phyloP scores from a whole-genome alignment of 2,329 filamentous ascomycete genomes.

The Chaetomium olivaceum region DNA sequence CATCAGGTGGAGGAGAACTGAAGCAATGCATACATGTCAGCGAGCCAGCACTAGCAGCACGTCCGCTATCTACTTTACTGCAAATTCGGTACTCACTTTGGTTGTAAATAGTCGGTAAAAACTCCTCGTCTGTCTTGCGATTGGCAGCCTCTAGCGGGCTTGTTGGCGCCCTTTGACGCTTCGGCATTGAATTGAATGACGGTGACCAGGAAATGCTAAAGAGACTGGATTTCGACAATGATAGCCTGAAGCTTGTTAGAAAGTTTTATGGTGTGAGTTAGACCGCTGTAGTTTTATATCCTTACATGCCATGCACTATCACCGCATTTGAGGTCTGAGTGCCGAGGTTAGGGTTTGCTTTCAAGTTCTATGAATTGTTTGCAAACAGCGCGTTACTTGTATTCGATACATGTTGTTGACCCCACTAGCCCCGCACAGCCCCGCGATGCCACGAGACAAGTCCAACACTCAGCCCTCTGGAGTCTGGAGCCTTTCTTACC shows the following conservation, averaged over 20 bases:
- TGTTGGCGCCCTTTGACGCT: conserved; percentile 35
- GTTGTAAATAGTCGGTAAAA: conserved; percentile 51
- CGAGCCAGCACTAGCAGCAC: background rate
- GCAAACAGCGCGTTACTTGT: too few relatives aligned
- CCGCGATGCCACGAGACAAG: too few relatives aligned
- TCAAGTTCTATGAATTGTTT: too few relatives aligned
- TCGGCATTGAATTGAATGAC: conserved; percentile 19
- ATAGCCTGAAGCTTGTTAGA: background rate
- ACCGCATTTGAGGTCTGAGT: too few relatives aligned
- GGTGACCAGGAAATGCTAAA: background rate
- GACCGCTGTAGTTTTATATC: too few relatives aligned
- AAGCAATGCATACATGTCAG: background rate
- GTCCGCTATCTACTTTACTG: background rate
- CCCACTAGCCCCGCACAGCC: too few relatives aligned
- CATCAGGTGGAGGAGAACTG: background rate
- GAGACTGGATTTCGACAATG: background rate
- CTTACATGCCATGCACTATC: too few relatives aligned
- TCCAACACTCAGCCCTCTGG: too few relatives aligned
- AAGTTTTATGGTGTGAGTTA: too few relatives aligned
- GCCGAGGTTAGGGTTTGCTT: too few relatives aligned
- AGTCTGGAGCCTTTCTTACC: too few relatives aligned
- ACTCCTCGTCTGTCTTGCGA: conserved; percentile 48
- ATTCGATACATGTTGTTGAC: too few relatives aligned
- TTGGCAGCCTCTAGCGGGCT: conserved; percentile 51
- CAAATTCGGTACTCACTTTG: conserved; percentile 33